phyloP scores from a whole-genome alignment of 352 stramenopile species.

The Globisporangium cylindrosporum region DNA sequence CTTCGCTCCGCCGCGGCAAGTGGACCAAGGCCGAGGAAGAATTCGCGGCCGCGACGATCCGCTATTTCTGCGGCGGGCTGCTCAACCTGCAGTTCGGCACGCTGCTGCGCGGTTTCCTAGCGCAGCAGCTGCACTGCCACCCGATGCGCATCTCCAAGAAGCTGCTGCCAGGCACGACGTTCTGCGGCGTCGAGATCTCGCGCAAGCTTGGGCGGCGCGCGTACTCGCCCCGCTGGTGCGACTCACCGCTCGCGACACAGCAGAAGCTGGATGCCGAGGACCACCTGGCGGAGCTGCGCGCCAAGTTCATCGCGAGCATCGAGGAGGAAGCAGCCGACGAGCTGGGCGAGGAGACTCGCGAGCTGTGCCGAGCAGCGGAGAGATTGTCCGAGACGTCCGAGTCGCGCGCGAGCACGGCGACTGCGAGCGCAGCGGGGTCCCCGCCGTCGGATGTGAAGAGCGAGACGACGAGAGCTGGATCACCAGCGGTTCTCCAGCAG shows the following conservation, averaged over 20 bases:
- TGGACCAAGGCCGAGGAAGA: constrained; percentile 68
- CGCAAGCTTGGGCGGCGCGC: constrained; percentile 68
- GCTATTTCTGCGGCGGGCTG: constrained; percentile 63
- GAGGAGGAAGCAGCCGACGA: constrained; percentile 33
- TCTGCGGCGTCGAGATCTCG: constrained; percentile 67
- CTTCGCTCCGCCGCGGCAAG: constrained; percentile 58
- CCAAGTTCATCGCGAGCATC: constrained; percentile 55
- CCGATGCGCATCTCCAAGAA: constrained; percentile 84
- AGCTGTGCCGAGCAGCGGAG: background rate
- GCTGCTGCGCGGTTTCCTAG: constrained; percentile 67
- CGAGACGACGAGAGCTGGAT: background rate
- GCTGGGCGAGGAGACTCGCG: background rate
- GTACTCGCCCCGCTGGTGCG: constrained; percentile 59
- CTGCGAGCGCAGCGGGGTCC: background rate
- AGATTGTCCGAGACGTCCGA: constrained; percentile 5
- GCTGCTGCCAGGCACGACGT: constrained; percentile 51
- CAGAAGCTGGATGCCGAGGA: constrained; percentile 38
- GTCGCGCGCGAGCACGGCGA: background rate
- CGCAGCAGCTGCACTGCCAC: constrained; percentile 66
- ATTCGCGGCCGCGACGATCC: constrained; percentile 65
- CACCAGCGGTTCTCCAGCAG: background rate
- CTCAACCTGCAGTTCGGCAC: constrained; percentile 72
- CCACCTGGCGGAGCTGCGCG: constrained; percentile 40
- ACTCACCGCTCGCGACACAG: constrained; percentile 36
- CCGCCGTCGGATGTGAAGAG: background rate